Evolutionary conservation across 2,329 filamentous ascomycete genomes (phyloP), one percentile per base, ranked within the genome.

Genomic region (Paraphoma sp.): DNA sequence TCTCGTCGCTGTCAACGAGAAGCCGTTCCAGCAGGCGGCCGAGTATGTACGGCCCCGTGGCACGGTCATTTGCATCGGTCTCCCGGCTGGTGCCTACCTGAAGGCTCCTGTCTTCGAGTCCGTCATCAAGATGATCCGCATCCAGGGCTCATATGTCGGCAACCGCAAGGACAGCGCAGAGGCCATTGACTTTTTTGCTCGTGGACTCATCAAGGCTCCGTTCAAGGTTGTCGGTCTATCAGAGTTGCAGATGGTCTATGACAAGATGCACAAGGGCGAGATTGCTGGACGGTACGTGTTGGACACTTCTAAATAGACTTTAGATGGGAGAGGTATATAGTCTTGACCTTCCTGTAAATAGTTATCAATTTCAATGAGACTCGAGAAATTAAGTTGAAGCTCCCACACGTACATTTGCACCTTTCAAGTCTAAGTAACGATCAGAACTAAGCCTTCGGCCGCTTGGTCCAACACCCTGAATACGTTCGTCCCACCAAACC

Each of bases 1-100:
- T 64, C 84, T 97, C 44, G 87, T 97, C 58, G 93, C 94, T 59
- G 93, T 92, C 50, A 86, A 83, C 68, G 93, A 97, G 85, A 92
- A 89, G 83, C 94, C 94, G 51, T 97, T 97, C 88, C 92, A 97
- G 81, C 93, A 97, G 82, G 94, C 94, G 42, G 88, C 91, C 46
- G 88, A 84, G 78, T 97, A 97, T 79, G 89, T 97, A 60, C 90
- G 94, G 57, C 86, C 92, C 53, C 87, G 88, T 58, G 94, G 94
- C 57, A 85, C 87, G 40, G 90, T 97, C 72, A 86, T 97, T 61
- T 94, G 91, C 79, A 95, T 98, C 71, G 94, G 93, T 72, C 83
- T 97, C 28, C 94, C 94, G 5, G 89, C 91, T 38, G 84, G 88
- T 62, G 73, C 93, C 2, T 90, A 84, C 78, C 84, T 97, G 63